Conservation (phyloP, 148 eudicot genomes). For the Silene latifolia region DNA sequence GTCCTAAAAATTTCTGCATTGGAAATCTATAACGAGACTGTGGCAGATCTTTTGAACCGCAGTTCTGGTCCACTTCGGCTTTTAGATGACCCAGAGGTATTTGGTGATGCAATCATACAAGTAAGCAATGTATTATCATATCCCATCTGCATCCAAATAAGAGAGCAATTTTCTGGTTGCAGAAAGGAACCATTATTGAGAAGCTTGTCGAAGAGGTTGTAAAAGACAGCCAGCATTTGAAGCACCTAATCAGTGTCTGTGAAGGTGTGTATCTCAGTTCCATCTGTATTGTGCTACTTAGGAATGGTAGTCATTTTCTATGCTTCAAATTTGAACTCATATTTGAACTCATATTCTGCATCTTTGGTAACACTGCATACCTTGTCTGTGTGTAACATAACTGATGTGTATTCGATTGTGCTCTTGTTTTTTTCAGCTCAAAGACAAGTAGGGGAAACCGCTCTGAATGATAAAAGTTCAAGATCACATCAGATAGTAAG, state of each 20-base stretch:
- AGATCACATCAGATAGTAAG: conserved; percentile 91
- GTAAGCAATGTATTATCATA: not conserved
- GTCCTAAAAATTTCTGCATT: conserved; percentile 70
- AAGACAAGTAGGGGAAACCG: conserved; percentile 91
- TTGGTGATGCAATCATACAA: not conserved
- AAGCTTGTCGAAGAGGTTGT: conserved; percentile 79
- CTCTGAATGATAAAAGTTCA: conserved; percentile 93
- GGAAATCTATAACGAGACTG: conserved; percentile 95
- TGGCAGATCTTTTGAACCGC: conserved; percentile 76
- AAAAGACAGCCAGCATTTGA: conserved; percentile 64
- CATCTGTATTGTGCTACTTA: not conserved
- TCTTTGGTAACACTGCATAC: not conserved
- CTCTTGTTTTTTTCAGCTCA: conserved; percentile 58
- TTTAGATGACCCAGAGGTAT: conserved; percentile 97
- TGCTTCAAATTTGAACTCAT: not conserved
- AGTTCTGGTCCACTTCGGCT: conserved; percentile 83
- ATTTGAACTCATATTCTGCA: not conserved
- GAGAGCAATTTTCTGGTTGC: conserved; percentile 25
- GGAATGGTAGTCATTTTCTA: not conserved
- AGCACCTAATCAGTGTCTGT: conserved; percentile 66
- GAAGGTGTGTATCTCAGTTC: conserved; percentile 60
- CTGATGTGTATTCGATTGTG: not conserved
- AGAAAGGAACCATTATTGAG: conserved; percentile 91
- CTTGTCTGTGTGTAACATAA: not conserved
- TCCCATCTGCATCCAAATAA: conserved; percentile 4